Evolutionary conservation across 2,329 filamentous ascomycete genomes (phyloP), one percentile per base, ranked within the genome.

Genomic region (Colletotrichum magnum): DNA sequence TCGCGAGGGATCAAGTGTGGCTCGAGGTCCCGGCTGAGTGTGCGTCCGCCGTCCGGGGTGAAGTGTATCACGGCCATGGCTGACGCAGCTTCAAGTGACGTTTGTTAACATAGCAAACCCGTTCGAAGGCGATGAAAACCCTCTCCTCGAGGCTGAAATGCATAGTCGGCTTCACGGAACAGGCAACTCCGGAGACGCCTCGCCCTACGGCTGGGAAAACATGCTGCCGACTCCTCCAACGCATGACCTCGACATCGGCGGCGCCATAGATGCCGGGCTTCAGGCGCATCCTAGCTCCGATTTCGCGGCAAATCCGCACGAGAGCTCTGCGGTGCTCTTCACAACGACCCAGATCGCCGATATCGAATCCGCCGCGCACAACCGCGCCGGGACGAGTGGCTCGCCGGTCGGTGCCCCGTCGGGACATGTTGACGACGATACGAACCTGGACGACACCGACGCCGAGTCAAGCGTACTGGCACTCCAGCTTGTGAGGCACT

Each of bases 401-500:
- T 48, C 57, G 18, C 26, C 32, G 6, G 24, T 5, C 2, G 48
- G 16, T 4, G 51, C 39, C 16, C 24, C 24, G 6, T 41, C 26
- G 24, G 9, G 16, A n/a, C 15, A 10, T 6, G 53, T 51, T 15
- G 4, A 48, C 18, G 16, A 16, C 26, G 53, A 52, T 7, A 28
- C 18, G 5, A 15, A 32, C 13, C 12, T 18, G 13, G 15, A 32
- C 6, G n/a, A 41, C 13, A 12, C 12, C 47, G 45, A 64, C 13
- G 13, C 61, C n/a, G 32, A 64, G 32, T 13, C 36, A 12, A 64
- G 21, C 13, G 36, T 64, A 2, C 6, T 64, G n/a, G 45, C 43
- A 7, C 32, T 58, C 0, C 53, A 64, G 24, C 24, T 64, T 9
- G 21, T 64, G 1, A 50, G 61, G 13, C 61, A 67, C n/a, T 67